Conservation (phyloP, 495 filamentous ascomycete species). For the Astrocystis sublimbata region DNA sequence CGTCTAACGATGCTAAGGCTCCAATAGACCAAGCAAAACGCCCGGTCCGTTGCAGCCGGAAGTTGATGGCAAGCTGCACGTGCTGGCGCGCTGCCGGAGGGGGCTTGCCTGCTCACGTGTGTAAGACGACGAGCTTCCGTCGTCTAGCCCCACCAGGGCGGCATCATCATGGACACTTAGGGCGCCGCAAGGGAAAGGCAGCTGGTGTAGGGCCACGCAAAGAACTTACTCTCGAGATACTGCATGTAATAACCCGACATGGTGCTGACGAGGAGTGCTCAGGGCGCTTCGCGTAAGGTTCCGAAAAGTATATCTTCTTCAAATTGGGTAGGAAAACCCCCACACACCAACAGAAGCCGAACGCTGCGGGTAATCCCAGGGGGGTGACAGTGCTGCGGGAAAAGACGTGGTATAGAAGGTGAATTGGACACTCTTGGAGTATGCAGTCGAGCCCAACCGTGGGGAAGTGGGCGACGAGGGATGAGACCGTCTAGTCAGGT, state of each 20-base stretch:
- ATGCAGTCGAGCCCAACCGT: conserved; percentile 60
- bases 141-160: conserved; percentile 32
- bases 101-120: conserved; percentile 32
- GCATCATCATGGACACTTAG: conserved; percentile 26
- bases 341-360: conserved; percentile 26
- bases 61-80: conserved; percentile 22
- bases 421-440: conserved; percentile 32
- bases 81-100: conserved; percentile 36
- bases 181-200: conserved; percentile 2
- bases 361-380: conserved; percentile 30
- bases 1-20: conserved; percentile 18
- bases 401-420: conserved; percentile 27
- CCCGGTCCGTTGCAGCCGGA: conserved; percentile 21
- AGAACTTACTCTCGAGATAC: conserved; percentile 63
- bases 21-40: conserved; percentile 16
- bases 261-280: conserved; percentile 36
- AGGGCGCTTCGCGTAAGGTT: conserved; percentile 13
- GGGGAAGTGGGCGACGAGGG: conserved; percentile 31
- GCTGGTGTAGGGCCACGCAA: conserved; percentile 4
- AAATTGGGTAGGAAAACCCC: conserved; percentile 32
- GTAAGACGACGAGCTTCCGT: conserved; percentile 35
- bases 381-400: conserved; percentile 23
- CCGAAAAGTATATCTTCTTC: conserved; percentile 21
- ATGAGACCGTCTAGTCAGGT: conserved; percentile 33
- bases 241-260: conserved; percentile 65